Conservation (phyloP, 2,329 filamentous ascomycete genomes). For the Ceratocystis huliohia region DNA sequence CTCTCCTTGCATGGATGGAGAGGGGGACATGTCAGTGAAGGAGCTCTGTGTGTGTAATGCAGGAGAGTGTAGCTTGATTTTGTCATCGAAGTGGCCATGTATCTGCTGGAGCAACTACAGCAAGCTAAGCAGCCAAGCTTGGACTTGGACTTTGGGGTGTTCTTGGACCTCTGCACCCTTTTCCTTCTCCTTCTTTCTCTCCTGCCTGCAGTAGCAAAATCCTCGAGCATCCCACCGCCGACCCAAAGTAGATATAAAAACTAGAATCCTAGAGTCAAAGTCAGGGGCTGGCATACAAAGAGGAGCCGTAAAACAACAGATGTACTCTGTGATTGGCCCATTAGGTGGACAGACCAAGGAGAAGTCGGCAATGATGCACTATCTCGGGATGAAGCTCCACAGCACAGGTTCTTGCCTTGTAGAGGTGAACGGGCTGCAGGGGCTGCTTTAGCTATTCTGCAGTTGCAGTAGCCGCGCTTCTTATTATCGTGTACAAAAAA, state of each 20-base stretch:
- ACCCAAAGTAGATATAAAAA: conserved; percentile 6
- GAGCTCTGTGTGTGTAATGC: no score
- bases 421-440: background rate
- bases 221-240: background rate
- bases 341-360: background rate
- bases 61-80: no score
- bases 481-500: no score
- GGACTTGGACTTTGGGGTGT: no score
- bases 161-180: background rate
- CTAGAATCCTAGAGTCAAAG: background rate
- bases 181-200: background rate
- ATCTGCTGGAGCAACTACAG: no score
- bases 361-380: conserved; percentile 2
- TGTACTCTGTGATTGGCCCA: background rate
- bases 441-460: background rate
- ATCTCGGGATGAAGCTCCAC: background rate
- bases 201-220: conserved; percentile 12
- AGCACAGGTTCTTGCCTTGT: background rate
- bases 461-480: no score
- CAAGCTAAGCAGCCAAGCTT: no score
- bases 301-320: background rate
- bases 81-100: no score
- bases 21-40: no score
- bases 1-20: no score
- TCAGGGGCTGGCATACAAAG: conserved; percentile 11